phyloP scores from a whole-genome alignment of 306 rosid genomes.

The Cercis canadensis region DNA sequence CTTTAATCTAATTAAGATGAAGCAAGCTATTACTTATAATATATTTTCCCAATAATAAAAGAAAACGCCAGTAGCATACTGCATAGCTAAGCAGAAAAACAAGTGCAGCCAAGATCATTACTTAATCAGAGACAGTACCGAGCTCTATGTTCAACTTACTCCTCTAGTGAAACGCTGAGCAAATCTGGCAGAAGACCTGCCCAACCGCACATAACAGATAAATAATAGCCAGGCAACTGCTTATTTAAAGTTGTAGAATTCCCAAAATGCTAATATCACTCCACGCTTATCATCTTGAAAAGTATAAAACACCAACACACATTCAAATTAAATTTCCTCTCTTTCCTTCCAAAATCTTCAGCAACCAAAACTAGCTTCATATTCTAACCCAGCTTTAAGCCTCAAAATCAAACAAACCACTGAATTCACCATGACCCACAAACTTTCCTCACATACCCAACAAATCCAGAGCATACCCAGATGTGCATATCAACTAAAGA shows the following conservation, averaged over 20 bases:
- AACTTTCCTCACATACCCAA: constrained; percentile 12
- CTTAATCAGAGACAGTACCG: neutral
- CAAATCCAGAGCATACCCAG: constrained; percentile 49
- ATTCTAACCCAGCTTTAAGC: constrained; percentile 22
- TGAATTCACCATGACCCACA: constrained; percentile 25
- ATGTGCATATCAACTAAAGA: constrained; percentile 25
- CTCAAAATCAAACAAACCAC: constrained; percentile 17
- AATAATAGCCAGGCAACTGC: constrained; percentile 2
- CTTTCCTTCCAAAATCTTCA: constrained; percentile 25
- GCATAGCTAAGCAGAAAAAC: neutral
- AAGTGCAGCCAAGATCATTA: constrained; percentile 3
- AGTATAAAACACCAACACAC: neutral
- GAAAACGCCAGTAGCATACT: neutral
- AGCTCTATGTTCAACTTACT: constrained; percentile 3
- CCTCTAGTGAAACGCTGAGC: constrained; percentile 13
- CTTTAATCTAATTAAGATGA: neutral
- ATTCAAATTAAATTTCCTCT: neutral
- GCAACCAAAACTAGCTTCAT: constrained; percentile 27
- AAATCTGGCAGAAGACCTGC: neutral
- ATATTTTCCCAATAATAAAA: constrained; percentile 1
- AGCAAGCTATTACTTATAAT: neutral
- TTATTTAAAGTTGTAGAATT: neutral
- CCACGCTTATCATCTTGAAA: constrained; percentile 14
- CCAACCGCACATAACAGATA: constrained; percentile 6
- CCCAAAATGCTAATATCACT: constrained; percentile 20